phyloP scores from a whole-genome alignment of 768 basidiomycete genomes.

The Phanerochaete carnosa region DNA sequence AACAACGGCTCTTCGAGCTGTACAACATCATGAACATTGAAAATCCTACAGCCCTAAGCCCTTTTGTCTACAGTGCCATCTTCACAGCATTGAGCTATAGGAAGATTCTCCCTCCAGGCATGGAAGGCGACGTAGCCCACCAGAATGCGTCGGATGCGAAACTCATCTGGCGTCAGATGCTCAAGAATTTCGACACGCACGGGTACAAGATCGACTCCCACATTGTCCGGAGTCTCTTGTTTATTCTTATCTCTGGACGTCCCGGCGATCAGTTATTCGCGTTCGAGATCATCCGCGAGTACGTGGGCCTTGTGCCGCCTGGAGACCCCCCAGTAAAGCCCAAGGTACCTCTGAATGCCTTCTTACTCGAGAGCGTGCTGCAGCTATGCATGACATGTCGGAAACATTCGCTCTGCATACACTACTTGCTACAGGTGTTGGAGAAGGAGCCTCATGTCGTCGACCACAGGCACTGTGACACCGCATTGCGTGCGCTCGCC shows the following conservation, averaged over 20 bases:
- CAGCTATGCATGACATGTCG: conserved; percentile 49
- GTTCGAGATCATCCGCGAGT: conserved; percentile 58
- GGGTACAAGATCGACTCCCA: conserved; percentile 52
- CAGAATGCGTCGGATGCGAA: conserved; percentile 65
- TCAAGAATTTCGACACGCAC: conserved; percentile 45
- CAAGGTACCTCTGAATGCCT: conserved; percentile 40
- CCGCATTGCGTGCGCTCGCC: conserved; percentile 53
- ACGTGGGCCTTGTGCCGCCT: conserved; percentile 55
- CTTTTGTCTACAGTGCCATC: conserved; percentile 60
- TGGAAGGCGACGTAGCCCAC: conserved; percentile 20
- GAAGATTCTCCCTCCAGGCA: conserved; percentile 12
- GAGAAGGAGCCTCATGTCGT: conserved; percentile 40
- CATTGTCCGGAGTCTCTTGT: conserved; percentile 49
- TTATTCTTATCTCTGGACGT: conserved; percentile 53
- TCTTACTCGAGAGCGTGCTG: conserved; percentile 52
- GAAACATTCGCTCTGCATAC: conserved; percentile 44
- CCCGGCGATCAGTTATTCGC: conserved; percentile 62
- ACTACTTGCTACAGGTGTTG: conserved; percentile 61
- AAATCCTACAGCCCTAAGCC: conserved; percentile 62
- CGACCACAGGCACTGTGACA: conserved; percentile 55
- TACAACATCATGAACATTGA: conserved; percentile 65
- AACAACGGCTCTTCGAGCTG: conserved; percentile 73
- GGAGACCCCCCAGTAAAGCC: conserved; percentile 36
- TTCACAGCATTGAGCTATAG: conserved; percentile 45
- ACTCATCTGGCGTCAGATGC: conserved; percentile 66